Conservation (phyloP, 305 asterid genomes). For the Coffea humblotiana region DNA sequence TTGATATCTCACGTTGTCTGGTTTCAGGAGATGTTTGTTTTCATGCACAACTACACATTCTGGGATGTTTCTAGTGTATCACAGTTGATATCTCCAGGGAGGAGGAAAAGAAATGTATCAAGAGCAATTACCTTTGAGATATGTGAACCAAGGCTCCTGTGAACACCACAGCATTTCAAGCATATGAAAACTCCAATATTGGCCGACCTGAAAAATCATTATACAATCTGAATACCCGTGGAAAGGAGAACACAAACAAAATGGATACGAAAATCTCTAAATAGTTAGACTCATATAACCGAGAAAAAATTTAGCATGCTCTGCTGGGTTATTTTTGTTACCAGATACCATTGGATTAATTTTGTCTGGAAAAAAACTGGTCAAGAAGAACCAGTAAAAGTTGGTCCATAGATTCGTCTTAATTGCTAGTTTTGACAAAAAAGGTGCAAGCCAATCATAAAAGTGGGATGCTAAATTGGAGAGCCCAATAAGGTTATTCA, state of each 20-base stretch:
- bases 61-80: too few species aligned
- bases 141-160: slow-evolving; percentile 93
- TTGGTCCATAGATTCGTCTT: not conserved
- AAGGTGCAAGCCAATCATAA: not conserved
- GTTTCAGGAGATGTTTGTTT: not conserved
- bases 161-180: slow-evolving; percentile 93
- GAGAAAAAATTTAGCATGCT: not conserved
- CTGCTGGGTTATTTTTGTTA: not conserved
- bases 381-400: not conserved
- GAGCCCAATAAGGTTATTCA: not conserved
- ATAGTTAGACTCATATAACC: not conserved
- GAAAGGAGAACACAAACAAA: slow-evolving; percentile 7
- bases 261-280: not conserved
- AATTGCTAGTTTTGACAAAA: too few species aligned
- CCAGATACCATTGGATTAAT: not conserved
- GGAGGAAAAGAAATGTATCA: not conserved
- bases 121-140: slow-evolving; percentile 73
- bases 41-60: not conserved
- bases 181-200: slow-evolving; percentile 95
- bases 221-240: not conserved
- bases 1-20: not conserved
- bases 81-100: not conserved
- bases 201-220: slow-evolving; percentile 62
- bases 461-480: not conserved
- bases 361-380: not conserved